Conservation (phyloP, 768 basidiomycete genomes). For the Mycena latifolia region DNA sequence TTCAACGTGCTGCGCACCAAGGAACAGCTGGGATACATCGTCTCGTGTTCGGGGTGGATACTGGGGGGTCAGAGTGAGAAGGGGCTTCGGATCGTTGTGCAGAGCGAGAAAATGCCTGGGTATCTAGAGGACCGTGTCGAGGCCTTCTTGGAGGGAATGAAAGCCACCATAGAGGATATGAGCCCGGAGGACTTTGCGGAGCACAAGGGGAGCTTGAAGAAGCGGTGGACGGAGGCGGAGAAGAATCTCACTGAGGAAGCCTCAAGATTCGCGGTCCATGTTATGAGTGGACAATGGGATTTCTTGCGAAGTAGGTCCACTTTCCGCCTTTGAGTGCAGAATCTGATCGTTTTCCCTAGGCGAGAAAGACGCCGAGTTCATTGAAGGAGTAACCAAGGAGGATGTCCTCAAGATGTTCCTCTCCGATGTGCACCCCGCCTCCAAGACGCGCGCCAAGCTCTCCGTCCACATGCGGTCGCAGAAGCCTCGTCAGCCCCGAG, state of each 20-base stretch:
- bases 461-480: slow-evolving; percentile 87
- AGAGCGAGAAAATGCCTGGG: slow-evolving; percentile 86
- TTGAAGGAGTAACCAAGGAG: slow-evolving; percentile 76
- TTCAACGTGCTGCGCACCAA: slow-evolving; percentile 93
- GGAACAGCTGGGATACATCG: slow-evolving; percentile 96
- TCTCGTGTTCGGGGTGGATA: slow-evolving; percentile 69
- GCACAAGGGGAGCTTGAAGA: slow-evolving; percentile 82
- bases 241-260: slow-evolving; percentile 92
- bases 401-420: slow-evolving; percentile 83
- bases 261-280: slow-evolving; percentile 73
- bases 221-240: slow-evolving; percentile 85
- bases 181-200: slow-evolving; percentile 77
- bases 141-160: slow-evolving; percentile 85
- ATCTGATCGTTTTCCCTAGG: slow-evolving; percentile 56
- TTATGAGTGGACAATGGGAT: slow-evolving; percentile 86
- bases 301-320: slow-evolving; percentile 81
- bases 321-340: not conserved
- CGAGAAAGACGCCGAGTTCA: slow-evolving; percentile 74
- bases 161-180: slow-evolving; percentile 76
- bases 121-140: slow-evolving; percentile 92
- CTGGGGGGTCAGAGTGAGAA: slow-evolving; percentile 75
- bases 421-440: slow-evolving; percentile 76
- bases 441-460: slow-evolving; percentile 80
- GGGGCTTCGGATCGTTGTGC: slow-evolving; percentile 87
- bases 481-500: slow-evolving; percentile 67